A percentile compares a stretch with the other conserved stretches of the same genome.
phyloP scores from a whole-genome alignment of 2,329 filamentous ascomycete genomes.

The Clarireedia homoeocarpa region DNA sequence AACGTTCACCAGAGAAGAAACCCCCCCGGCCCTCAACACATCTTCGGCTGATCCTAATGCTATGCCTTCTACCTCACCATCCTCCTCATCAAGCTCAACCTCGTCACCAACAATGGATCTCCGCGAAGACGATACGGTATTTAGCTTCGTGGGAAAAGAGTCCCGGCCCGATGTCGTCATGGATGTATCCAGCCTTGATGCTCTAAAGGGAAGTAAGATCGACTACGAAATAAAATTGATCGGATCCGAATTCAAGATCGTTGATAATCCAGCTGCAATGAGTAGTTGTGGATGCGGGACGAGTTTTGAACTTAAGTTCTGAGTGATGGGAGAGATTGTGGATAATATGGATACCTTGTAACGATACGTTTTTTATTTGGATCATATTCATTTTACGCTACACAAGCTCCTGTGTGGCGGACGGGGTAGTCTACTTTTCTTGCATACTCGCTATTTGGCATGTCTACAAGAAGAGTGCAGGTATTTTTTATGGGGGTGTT shows the following conservation, averaged over 20 bases:
- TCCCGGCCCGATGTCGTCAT: conserved; percentile 74
- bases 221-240: conserved; percentile 97
- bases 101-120: conserved; percentile 36
- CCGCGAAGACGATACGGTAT: conserved; percentile 75
- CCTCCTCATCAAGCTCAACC: background rate
- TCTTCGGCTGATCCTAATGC: conserved; percentile 16
- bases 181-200: conserved; percentile 76
- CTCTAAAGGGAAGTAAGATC: conserved; percentile 88
- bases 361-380: too few species aligned
- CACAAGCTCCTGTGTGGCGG: too few species aligned
- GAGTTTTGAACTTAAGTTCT: conserved; percentile 81
- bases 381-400: too few species aligned
- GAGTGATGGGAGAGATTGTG: conserved; percentile 22
- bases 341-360: too few species aligned
- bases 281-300: conserved; percentile 97
- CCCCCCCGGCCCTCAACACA: conserved; percentile 10
- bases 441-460: too few species aligned
- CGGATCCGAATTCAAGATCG: conserved; percentile 90
- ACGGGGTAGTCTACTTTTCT: too few species aligned
- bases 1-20: too few species aligned
- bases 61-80: conserved; percentile 5
- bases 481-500: too few species aligned
- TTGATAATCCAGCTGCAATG: conserved; percentile 83
- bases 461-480: too few species aligned
- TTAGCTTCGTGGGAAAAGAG: conserved; percentile 54